phyloP scores from a whole-genome alignment of 75 land plant genomes.

The Selaginella moellendorffii region DNA sequence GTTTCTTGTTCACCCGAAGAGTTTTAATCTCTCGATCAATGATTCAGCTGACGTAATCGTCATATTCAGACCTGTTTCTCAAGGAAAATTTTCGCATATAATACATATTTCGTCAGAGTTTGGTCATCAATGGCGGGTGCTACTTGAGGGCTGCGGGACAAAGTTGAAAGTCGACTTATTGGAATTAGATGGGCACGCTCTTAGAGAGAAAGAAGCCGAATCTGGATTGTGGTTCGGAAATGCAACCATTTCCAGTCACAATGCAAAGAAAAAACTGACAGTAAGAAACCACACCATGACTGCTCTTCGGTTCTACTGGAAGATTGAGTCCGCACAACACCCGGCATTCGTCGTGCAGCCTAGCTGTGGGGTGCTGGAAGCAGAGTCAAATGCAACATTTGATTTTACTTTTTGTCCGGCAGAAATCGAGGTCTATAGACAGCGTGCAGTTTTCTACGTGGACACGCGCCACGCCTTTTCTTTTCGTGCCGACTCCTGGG shows the following conservation, averaged over 20 bases:
- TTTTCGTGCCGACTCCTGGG: not conserved
- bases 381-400: not conserved
- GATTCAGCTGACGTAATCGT: slow-evolving; percentile 2
- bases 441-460: not conserved
- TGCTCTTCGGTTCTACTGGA: not conserved
- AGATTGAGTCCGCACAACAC: too few species aligned
- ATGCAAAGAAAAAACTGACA: not conserved
- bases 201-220: not conserved
- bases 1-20: slow-evolving; percentile 4
- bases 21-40: not conserved
- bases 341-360: not conserved
- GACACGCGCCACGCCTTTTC: not conserved
- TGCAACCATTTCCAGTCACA: not conserved
- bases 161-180: not conserved
- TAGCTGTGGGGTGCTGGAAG: not conserved
- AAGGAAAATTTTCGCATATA: not conserved
- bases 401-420: not conserved
- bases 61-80: not conserved
- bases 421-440: not conserved
- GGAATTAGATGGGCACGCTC: not conserved
- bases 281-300: not conserved
- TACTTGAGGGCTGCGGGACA: not conserved
- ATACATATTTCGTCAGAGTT: not conserved
- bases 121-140: not conserved
- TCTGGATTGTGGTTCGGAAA: slow-evolving; percentile 4